Conservation (phyloP, 2,329 filamentous ascomycete species). For the Lachnellula arida region DNA sequence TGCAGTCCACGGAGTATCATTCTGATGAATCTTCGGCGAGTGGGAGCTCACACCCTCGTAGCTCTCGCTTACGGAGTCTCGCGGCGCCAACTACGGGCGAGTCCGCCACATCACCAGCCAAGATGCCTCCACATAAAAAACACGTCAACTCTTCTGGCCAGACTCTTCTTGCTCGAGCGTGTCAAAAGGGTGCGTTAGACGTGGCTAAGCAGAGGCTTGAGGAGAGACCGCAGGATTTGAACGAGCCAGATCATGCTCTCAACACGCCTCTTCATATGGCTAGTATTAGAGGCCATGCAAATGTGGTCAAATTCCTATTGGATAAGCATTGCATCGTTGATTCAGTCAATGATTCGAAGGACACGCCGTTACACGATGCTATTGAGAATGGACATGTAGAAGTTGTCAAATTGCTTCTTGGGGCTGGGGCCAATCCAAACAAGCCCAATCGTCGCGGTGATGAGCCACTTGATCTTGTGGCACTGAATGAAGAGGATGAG, state of each 20-base stretch:
- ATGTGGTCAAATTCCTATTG: slow-evolving; percentile 84
- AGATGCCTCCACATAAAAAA: slow-evolving; percentile 72
- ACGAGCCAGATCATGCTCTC: slow-evolving; percentile 89
- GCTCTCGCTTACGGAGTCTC: slow-evolving; percentile 52
- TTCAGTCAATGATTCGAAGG: slow-evolving; percentile 73
- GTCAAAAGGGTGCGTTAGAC: slow-evolving; percentile 79
- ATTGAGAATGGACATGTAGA: slow-evolving; percentile 92
- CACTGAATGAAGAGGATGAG: slow-evolving; percentile 64
- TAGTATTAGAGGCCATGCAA: slow-evolving; percentile 75
- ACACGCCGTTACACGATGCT: slow-evolving; percentile 92
- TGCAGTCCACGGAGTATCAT: slow-evolving; percentile 58
- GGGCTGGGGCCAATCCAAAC: slow-evolving; percentile 85
- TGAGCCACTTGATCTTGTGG: slow-evolving; percentile 81
- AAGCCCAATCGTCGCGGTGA: slow-evolving; percentile 89
- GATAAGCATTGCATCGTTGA: slow-evolving; percentile 81
- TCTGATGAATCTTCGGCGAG: slow-evolving; percentile 63
- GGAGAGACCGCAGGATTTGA: slow-evolving; percentile 81
- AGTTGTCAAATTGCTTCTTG: slow-evolving; percentile 78
- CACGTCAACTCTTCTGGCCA: slow-evolving; percentile 89
- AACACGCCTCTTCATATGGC: slow-evolving; percentile 95
- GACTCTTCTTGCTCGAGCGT: slow-evolving; percentile 84
- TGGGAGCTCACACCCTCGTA: slow-evolving; percentile 54
- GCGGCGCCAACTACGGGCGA: slow-evolving; percentile 53
- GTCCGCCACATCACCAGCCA: slow-evolving; percentile 60
- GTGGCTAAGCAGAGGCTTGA: slow-evolving; percentile 62